phyloP scores from a whole-genome alignment of 2,329 filamentous ascomycete species.

The Arthrinium puccinioides region DNA sequence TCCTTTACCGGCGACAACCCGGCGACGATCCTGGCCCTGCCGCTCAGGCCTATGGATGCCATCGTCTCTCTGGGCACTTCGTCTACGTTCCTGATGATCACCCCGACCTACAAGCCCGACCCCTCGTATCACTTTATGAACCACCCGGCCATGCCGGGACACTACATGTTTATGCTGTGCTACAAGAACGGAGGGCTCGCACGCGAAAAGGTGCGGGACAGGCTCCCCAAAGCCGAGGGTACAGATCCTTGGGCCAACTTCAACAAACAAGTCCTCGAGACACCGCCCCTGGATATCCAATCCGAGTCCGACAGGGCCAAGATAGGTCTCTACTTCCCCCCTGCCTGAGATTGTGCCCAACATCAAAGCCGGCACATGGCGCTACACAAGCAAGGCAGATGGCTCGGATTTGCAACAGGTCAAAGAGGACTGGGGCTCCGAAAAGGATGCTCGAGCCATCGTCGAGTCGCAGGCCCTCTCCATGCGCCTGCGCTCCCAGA shows the following conservation, averaged over 20 bases:
- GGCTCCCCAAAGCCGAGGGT: conserved; percentile 51
- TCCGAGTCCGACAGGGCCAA: conserved; percentile 55
- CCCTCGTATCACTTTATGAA: conserved; percentile 97
- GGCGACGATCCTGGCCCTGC: conserved; percentile 85
- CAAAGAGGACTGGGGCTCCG: conserved; percentile 43
- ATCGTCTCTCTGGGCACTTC: conserved; percentile 94
- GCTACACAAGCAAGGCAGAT: conserved; percentile 57
- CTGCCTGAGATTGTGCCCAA: conserved; percentile 95
- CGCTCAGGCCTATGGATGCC: conserved; percentile 78
- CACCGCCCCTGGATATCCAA: conserved; percentile 61
- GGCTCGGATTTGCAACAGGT: conserved; percentile 40
- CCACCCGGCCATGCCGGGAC: conserved; percentile 79
- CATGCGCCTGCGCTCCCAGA: conserved; percentile 75
- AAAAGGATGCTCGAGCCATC: conserved; percentile 75
- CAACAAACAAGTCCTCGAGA: conserved; percentile 63
- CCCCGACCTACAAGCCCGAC: conserved; percentile 82
- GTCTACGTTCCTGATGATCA: conserved; percentile 97
- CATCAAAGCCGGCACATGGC: conserved; percentile 77
- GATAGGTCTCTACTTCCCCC: conserved; percentile 89
- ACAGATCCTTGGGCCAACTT: conserved; percentile 68
- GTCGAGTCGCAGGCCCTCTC: conserved; percentile 93
- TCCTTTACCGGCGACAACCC: conserved; percentile 96
- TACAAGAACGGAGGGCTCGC: conserved; percentile 98
- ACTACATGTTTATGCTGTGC: conserved; percentile 99
- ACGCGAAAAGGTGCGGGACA: conserved; percentile 81